These are phyloP conservation scores for Chromera velia DNA, from an alignment of 73 alveolate species.

Conservation along the genomic window DNA sequence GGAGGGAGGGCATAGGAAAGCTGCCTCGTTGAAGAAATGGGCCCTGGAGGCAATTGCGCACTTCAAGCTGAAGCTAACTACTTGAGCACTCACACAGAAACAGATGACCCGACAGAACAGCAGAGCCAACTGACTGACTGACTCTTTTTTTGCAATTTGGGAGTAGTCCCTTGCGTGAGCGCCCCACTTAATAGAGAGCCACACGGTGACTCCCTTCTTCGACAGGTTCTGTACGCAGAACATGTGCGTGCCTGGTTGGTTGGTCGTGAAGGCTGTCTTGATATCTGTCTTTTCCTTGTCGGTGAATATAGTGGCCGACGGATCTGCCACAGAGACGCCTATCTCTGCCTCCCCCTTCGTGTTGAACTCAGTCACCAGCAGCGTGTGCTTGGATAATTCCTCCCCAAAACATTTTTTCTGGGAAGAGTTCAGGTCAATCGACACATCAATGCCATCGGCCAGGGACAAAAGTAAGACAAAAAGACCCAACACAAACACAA, in stretches of 20 bases:
- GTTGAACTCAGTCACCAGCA: background rate
- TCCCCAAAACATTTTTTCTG: background rate
- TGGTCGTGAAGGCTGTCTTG: background rate
- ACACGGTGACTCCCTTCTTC: background rate
- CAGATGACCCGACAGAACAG: too few species aligned
- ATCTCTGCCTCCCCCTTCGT: background rate
- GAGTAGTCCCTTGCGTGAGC: background rate
- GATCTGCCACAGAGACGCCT: background rate
- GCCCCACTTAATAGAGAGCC: background rate
- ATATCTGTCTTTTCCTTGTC: background rate
- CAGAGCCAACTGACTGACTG: background rate
- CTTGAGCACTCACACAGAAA: too few species aligned
- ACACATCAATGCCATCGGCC: too few species aligned
- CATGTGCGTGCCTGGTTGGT: background rate
- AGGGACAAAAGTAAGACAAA: too few species aligned
- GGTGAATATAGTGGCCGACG: background rate
- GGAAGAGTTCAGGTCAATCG: background rate
- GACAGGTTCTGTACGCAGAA: background rate
- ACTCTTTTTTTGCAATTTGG: background rate
- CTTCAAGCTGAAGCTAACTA: too few species aligned
- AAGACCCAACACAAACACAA: too few species aligned
- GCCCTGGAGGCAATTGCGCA: too few species aligned
- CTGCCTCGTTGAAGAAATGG: too few species aligned
- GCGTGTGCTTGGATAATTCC: background rate
- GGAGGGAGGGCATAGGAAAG: too few species aligned